Evolutionary conservation across 2,329 filamentous ascomycete genomes (phyloP), one percentile per base, ranked within the genome.

Genomic region (Colletotrichum tropicale): DNA sequence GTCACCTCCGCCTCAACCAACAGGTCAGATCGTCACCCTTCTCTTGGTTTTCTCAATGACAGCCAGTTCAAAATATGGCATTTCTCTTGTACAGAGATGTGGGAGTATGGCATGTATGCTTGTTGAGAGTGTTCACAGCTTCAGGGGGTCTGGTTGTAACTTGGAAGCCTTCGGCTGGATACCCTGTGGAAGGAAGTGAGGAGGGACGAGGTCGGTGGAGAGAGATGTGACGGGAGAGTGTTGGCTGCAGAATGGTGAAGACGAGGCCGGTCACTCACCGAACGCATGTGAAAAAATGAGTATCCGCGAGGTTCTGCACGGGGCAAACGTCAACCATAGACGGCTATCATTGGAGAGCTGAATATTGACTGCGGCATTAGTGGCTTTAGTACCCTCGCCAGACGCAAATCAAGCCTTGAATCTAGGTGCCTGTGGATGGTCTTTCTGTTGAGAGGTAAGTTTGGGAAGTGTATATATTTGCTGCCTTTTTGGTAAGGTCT

Each of bases 91-190:
- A 38, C 15, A 38, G 36, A 38, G 36, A 8, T 18, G 7, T 38
- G 8, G 15, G 0, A 38, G 7, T 5, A 18, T 38, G 36, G 36
- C 15, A 38, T 38, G 36, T 38, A 38, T 38, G n/a, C 43, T 52
- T 12, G 1, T 8, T 7, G n/a, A 13, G 6, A 52, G n/a, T 1
- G 10, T 24, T 21, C 6, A 4, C 12, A 13, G 43, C 3, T 13
- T 1, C 10, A 7, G 12, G 3, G 0, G 0, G n/a, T 13, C 12
- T 13, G 12, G 0, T 21, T 21, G 38, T 3, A n/a, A 52, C 6
- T 13, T 52, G 4, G 43, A 52, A 5, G 6, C 43, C 21, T 21
- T 52, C 43, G 6, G n/a, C 6, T 21, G 43, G 3, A 52, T 52
- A 52, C 1, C 6, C n/a, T 52, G 6, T 52, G n/a, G n/a, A 52